A percentile compares a stretch with the other conserved stretches of the same genome.
Conservation (phyloP, 352 stramenopile genomes). For the Pythium dissimile region DNA sequence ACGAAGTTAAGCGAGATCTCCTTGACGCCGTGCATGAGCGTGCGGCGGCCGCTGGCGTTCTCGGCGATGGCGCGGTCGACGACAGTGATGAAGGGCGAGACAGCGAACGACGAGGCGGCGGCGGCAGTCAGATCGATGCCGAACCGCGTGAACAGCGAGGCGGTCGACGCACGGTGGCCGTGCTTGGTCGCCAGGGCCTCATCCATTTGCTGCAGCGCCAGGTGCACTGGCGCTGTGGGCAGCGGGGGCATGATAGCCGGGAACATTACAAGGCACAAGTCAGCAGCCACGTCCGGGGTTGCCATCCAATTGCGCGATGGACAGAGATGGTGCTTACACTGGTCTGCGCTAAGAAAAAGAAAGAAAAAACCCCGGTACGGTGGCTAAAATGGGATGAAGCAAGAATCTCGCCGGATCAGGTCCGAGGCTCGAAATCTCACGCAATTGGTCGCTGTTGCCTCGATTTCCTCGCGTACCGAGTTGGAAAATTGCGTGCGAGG, state of each 20-base stretch:
- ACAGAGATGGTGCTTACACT: too few species aligned
- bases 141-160: constrained; percentile 21
- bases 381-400: too few species aligned
- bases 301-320: too few species aligned
- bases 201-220: constrained; percentile 25
- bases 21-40: constrained; percentile 27
- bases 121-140: constrained; percentile 26
- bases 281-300: too few species aligned
- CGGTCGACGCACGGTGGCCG: not conserved
- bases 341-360: too few species aligned
- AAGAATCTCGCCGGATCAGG: too few species aligned
- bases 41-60: constrained; percentile 37
- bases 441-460: too few species aligned
- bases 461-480: too few species aligned
- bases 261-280: constrained; percentile 23
- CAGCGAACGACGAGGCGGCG: constrained; percentile 27
- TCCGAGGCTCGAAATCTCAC: too few species aligned
- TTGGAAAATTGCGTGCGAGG: too few species aligned
- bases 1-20: constrained; percentile 31
- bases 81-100: constrained; percentile 43
- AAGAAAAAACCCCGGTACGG: too few species aligned
- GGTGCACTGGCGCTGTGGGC: constrained; percentile 11
- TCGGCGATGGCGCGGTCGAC: constrained; percentile 52
- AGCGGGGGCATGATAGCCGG: constrained; percentile 6
- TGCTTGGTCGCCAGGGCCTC: constrained; percentile 11